Evolutionary conservation across 2,329 filamentous ascomycete genomes (phyloP).

Genomic region (Botrytis fragariae): DNA sequence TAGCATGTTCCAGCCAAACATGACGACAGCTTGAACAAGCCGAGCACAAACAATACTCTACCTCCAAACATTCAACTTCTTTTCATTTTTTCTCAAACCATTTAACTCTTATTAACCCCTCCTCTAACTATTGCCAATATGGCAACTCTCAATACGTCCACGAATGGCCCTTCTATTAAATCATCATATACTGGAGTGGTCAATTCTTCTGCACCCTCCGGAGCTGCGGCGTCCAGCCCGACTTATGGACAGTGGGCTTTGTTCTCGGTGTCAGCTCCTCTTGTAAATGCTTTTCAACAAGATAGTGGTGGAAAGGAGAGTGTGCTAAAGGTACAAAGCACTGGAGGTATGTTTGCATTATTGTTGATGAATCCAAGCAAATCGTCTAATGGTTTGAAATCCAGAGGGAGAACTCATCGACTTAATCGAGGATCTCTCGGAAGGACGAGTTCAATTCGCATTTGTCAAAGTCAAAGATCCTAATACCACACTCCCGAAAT

Average conservation of each 20-base stretch:
- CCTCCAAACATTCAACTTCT: not conserved
- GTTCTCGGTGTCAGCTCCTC: constrained; percentile 87
- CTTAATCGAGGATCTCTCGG: constrained; percentile 92
- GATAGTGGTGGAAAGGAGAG: constrained; percentile 85
- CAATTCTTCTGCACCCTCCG: constrained; percentile 56
- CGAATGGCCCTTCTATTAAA: constrained; percentile 79
- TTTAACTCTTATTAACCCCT: not conserved
- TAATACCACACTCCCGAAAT: constrained; percentile 86
- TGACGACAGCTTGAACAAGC: constrained; percentile 15
- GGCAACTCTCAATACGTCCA: constrained; percentile 77
- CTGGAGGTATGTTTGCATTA: constrained; percentile 61
- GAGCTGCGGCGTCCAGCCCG: constrained; percentile 62
- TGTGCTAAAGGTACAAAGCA: constrained; percentile 88
- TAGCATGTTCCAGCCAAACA: constrained; percentile 12
- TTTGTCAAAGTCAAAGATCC: constrained; percentile 96
- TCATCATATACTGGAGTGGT: constrained; percentile 73
- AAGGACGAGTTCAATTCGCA: constrained; percentile 94
- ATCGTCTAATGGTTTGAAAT: constrained; percentile 10
- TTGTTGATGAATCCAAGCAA: not conserved
- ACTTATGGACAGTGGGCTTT: constrained; percentile 92
- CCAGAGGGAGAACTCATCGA: constrained; percentile 87
- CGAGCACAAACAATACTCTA: constrained; percentile 11
- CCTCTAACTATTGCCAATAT: constrained; percentile 45
- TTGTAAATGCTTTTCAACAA: constrained; percentile 86
- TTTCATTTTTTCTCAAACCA: not conserved